Base-by-base conservation (phyloP, 768 basidiomycete genomes). In the Psilocybe sp. region DNA sequence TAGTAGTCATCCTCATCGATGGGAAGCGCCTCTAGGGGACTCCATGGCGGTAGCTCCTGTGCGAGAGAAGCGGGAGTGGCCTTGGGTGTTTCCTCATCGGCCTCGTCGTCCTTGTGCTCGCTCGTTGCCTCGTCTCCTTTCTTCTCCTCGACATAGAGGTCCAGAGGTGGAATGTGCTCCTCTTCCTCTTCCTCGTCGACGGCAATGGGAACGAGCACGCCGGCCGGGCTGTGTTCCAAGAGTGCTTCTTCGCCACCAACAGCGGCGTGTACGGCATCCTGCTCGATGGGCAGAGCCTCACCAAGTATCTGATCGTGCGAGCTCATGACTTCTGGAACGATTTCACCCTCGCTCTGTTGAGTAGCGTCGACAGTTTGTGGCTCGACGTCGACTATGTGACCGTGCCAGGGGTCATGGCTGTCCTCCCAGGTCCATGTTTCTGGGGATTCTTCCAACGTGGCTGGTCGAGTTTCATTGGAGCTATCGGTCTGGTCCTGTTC, bases 161-260 rank as follows among this genome's bases (percentile, higher is more conserved):
- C 20, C 5, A 35, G 32, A 11, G 41, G 46, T 14, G 44, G 46
- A 40, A 15, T 44, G 28, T 44, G 19, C 18, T 51, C 49, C 8
- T 23, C 48, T 18, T 53, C 42, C n/a, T 54, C 39, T 39, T 33
- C 45, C 9, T 50, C 49, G 42, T 50, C 41, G 14, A 59, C 19
- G 5, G 49, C 43, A 15, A 51, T 55, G 9, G 58, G 45, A 13
- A 52, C 43, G 14, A 56, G 35, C 8, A 47, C 44, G 5, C 52
- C 55, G 6, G 40, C 52, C 8, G 55, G 55, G 18, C 53, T 57
- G 44, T 53, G 50, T 34, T 60, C 59, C 4, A 57, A 28, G 2
- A 60, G 35, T 3, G 43, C 55, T 8, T 44, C 39, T 20, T 51
- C 44, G 14, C 13, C 23, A 9, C 44, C 14, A 4, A 34, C 44